A percentile compares a stretch with the other conserved stretches of the same genome.
Evolutionary conservation across 2,329 filamentous ascomycete genomes (phyloP).

Genomic region (Talaromyces albobiverticillius): DNA sequence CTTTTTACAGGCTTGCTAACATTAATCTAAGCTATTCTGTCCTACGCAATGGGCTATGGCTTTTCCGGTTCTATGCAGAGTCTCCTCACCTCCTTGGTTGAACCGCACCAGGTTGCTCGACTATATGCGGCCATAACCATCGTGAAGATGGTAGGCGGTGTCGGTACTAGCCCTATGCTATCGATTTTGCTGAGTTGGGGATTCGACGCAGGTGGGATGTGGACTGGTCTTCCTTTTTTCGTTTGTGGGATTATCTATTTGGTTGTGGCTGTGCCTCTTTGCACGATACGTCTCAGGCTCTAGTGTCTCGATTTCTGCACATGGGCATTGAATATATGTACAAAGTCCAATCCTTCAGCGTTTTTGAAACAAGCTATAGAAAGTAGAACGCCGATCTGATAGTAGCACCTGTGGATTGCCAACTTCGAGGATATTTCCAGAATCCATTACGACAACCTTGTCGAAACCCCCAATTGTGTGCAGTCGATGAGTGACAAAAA

Average conservation of each 20-base stretch:
- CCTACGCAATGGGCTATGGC: neutral
- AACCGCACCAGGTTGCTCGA: neutral
- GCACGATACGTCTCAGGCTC: neutral
- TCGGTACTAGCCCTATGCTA: neutral
- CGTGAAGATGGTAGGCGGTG: neutral
- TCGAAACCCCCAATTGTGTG: conserved; percentile 42
- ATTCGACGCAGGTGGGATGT: neutral
- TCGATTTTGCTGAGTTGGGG: neutral
- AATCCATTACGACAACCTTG: conserved; percentile 32
- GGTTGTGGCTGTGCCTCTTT: neutral
- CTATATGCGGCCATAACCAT: neutral
- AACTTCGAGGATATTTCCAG: conserved; percentile 31
- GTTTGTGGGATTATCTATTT: neutral
- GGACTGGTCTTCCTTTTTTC: neutral
- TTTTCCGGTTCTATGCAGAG: neutral
- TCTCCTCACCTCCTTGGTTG: neutral
- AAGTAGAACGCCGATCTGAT: neutral
- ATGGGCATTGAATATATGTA: no score
- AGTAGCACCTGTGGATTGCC: conserved; percentile 36
- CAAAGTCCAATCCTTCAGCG: no score
- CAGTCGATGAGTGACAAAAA: conserved; percentile 56
- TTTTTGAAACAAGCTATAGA: neutral
- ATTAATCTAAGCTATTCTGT: neutral
- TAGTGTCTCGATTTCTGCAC: no score
- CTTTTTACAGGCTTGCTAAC: neutral